Conservation (phyloP, 768 basidiomycete species). For the Russula dissimulans region DNA sequence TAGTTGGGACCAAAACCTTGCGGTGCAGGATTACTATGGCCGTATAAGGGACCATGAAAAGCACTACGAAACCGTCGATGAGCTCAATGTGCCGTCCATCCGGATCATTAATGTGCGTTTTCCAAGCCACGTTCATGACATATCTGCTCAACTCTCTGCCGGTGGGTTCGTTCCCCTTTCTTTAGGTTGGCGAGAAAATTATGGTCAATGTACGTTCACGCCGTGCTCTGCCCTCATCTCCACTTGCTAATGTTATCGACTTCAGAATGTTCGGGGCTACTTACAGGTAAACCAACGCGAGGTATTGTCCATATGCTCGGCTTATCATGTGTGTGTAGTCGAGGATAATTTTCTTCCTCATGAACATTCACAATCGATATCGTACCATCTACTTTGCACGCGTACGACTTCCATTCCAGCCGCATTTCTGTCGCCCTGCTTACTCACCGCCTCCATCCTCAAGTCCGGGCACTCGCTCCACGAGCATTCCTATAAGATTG, state of each 20-base stretch:
- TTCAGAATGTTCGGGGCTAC: conserved; percentile 78
- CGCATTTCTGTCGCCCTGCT: not conserved
- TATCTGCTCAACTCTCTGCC: not conserved
- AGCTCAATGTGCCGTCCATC: conserved; percentile 39
- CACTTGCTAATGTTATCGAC: not conserved
- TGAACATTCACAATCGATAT: conserved; percentile 96
- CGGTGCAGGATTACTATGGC: conserved; percentile 85
- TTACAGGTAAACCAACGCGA: conserved; percentile 45
- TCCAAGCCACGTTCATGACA: not conserved
- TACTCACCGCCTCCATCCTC: not conserved
- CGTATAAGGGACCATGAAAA: conserved; percentile 82
- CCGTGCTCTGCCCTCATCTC: not conserved
- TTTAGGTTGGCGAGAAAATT: conserved; percentile 88
- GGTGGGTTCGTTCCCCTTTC: not conserved
- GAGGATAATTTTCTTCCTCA: conserved; percentile 94
- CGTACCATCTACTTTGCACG: conserved; percentile 95
- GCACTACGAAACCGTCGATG: conserved; percentile 86
- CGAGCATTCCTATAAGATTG: conserved; percentile 98
- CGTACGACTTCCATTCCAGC: conserved; percentile 37
- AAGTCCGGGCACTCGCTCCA: conserved; percentile 98
- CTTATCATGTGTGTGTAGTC: conserved; percentile 40
- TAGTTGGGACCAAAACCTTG: conserved; percentile 86
- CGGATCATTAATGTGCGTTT: conserved; percentile 14
- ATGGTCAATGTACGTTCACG: conserved; percentile 69
- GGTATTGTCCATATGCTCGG: not conserved